Percentiles rank a stretch among this genome's conserved stretches.
Conservation (phyloP, 768 basidiomycete species). For the Serendipita indica region DNA sequence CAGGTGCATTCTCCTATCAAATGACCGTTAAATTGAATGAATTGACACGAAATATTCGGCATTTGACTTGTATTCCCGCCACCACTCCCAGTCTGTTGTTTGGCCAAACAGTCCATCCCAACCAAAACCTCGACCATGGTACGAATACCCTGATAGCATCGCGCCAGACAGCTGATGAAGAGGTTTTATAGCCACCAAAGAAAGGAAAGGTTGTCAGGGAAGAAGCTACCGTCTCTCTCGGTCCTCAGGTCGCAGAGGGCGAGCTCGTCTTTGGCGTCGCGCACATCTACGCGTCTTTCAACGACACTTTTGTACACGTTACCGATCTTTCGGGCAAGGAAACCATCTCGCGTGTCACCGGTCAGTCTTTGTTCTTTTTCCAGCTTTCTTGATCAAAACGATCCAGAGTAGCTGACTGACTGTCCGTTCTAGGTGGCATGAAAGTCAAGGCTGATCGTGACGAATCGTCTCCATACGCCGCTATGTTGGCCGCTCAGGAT, state of each 20-base stretch:
- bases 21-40: too few species aligned
- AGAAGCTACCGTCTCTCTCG: constrained; percentile 77
- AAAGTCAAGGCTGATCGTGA: constrained; percentile 99
- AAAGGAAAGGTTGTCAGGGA: constrained; percentile 65
- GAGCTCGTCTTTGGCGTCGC: constrained; percentile 97
- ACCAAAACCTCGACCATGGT: too few species aligned
- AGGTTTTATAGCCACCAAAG: constrained; percentile 64
- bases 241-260: constrained; percentile 90
- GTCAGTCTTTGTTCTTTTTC: constrained; percentile 30
- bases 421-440: constrained; percentile 90
- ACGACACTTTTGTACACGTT: constrained; percentile 98
- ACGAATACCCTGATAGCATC: too few species aligned
- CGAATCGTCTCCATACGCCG: constrained; percentile 94
- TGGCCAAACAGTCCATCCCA: too few species aligned
- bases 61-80: too few species aligned
- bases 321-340: constrained; percentile 99
- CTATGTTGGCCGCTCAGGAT: constrained; percentile 97
- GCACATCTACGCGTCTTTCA: constrained; percentile 98
- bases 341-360: constrained; percentile 97
- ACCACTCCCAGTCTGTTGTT: too few species aligned
- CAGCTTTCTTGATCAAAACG: background rate
- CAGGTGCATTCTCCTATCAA: too few species aligned
- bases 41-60: too few species aligned
- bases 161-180: too few species aligned
- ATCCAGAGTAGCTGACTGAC: too few species aligned